Base-by-base conservation (phyloP, 2,329 filamentous ascomycete species). In the Pestalotiopsis sp. region DNA sequence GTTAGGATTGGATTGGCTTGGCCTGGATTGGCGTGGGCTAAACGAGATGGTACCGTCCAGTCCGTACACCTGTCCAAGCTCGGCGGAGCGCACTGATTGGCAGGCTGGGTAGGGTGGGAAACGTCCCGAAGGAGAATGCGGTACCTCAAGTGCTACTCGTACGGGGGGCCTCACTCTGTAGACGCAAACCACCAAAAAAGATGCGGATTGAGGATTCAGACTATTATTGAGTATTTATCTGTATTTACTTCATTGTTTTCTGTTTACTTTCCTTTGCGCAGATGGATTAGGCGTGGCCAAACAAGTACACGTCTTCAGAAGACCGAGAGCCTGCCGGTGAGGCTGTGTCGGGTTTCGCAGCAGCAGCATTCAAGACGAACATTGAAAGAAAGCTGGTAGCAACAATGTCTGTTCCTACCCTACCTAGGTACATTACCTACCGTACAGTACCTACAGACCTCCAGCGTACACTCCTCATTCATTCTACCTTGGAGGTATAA, bases 11-110 rank as follows among this genome's bases (percentile, higher is more conserved):
- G 20, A 52, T 60, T 60, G 57, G 57, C 20, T 36, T 60, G 39
- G 39, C 25, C 27, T 64, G 38, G 62, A 64, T 64, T 64, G 62
- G 62, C 62, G 62, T 39, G 62, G 62, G 39, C 62, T 49, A 52
- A 52, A 49, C 39, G 39, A 45, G 39, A 27, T 52, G 62, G 62
- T 62, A 62, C 59, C 57, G 57, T 52, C 45, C n/a, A 23, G 45
- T 52, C 45, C 45, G 45, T 52, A 52, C 45, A 52, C 45, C 45
- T 52, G 45, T 52, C n/a, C 17, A 52, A 27, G 27, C 57, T 59
- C 57, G 57, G 23, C 57, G 27, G 13, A 17, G 14, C 38, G 20
- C n/a, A 36, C 31, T 36, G 59, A 27, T 62, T 39, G 59, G 59
- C 25, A n/a, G 59, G 58, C 58, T 61, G 14, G 58, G 58, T 38